These are phyloP conservation scores for Colletotrichum tropicicola DNA, from an alignment of 2,329 filamentous ascomycete species.

Conservation along the genomic window DNA sequence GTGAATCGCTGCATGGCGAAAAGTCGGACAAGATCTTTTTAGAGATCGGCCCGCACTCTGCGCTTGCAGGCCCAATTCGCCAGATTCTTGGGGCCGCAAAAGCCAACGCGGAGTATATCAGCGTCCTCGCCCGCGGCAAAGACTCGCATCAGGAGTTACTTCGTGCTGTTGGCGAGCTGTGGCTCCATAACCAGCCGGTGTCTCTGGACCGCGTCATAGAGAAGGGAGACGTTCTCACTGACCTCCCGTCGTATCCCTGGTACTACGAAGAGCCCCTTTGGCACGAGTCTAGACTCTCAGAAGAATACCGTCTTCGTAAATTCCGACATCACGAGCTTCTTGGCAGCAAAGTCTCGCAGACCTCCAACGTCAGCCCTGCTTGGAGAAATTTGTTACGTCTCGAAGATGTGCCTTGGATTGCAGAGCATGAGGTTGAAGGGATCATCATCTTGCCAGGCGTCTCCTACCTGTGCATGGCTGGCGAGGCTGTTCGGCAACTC, in stretches of 20 bases:
- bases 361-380: background rate
- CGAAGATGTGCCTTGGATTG: constrained; percentile 9
- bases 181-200: constrained; percentile 3
- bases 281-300: constrained; percentile 2
- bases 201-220: constrained; percentile 6
- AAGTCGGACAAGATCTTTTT: constrained; percentile 3
- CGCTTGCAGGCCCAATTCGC: constrained; percentile 9
- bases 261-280: constrained; percentile 6
- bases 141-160: constrained; percentile 11
- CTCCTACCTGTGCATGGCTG: constrained; percentile 8
- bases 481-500: constrained; percentile 8
- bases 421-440: constrained; percentile 1
- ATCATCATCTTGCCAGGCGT: background rate
- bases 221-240: background rate
- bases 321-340: constrained; percentile 15
- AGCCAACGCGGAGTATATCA: constrained; percentile 4
- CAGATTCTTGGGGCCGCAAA: constrained; percentile 39
- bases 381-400: constrained; percentile 10
- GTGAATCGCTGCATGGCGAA: background rate
- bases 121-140: constrained; percentile 19
- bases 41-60: constrained; percentile 16
- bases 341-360: background rate
- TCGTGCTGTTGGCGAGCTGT: constrained; percentile 23
- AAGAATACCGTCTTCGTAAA: constrained; percentile 1
- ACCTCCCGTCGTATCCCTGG: constrained; percentile 11